Evolutionary conservation across 805 yeast species (phyloP).

Genomic region (Babjeviella inositovora): DNA sequence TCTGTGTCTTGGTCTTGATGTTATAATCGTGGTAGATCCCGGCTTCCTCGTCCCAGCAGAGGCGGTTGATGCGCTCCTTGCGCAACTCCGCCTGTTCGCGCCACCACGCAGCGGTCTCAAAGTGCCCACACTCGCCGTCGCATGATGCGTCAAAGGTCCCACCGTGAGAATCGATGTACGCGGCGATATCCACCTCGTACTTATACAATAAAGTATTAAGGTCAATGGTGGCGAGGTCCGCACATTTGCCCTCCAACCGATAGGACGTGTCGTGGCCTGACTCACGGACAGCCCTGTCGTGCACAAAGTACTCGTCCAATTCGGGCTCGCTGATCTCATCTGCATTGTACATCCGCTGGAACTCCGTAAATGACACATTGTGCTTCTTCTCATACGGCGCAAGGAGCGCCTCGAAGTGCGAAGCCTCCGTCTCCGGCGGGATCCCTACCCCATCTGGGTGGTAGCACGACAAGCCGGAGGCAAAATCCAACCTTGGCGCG

Average conservation of each 20-base stretch:
- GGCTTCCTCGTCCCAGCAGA: constrained; percentile 70
- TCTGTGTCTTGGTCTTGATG: constrained; percentile 33
- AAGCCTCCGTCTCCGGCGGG: constrained; percentile 91
- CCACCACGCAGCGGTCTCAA: constrained; percentile 47
- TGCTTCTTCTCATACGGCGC: constrained; percentile 54
- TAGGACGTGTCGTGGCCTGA: constrained; percentile 93
- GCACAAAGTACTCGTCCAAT: constrained; percentile 78
- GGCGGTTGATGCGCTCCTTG: constrained; percentile 38
- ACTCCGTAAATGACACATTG: constrained; percentile 38
- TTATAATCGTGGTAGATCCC: constrained; percentile 80
- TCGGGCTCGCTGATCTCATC: constrained; percentile 56
- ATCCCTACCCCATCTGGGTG: constrained; percentile 87
- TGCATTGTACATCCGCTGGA: constrained; percentile 52
- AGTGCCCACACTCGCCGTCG: constrained; percentile 9
- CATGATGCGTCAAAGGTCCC: constrained; percentile 19
- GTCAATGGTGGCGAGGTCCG: constrained; percentile 81
- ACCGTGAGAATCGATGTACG: constrained; percentile 31
- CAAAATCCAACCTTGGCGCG: constrained; percentile 55
- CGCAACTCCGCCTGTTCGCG: constrained; percentile 34
- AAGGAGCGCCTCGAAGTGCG: constrained; percentile 67
- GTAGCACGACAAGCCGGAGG: constrained; percentile 74
- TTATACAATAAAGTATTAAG: constrained; percentile 74
- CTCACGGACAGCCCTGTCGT: constrained; percentile 91
- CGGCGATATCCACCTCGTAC: constrained; percentile 77
- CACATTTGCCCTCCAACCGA: constrained; percentile 81